Evolutionary conservation across 1,284 basidiomycete genomes (phyloP), one percentile per base, ranked within the genome.

Genomic region (Exobasidium rhododendri): DNA sequence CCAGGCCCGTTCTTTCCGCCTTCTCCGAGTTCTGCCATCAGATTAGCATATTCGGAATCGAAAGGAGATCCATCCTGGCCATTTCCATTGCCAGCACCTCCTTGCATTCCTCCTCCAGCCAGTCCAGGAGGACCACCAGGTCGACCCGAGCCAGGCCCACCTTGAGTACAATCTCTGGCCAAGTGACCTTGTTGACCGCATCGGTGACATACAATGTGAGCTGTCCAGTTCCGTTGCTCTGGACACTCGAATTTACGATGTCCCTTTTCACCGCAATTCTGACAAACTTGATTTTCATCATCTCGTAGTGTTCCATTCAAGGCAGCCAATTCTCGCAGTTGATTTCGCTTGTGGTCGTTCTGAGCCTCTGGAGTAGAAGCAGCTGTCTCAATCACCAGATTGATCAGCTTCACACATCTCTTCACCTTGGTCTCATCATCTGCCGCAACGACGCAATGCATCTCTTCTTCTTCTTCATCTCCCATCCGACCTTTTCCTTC

Each of bases 271-370:
- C 92, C 93, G 82, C 94, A 97, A 79, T 96, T 97, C 83, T 97
- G 94, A 83, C 96, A 97, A 68, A 97, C 87, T 82, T 99, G 96
- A 78, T 97, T 97, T 83, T 99, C 96, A 81, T 98, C 96, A 79
- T 99, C 96, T 73, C 96, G 92, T 62, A 99, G 87, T 28, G 96
- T 99, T 81, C 96, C 96, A 80, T 99, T 99, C 58, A 99, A 83
- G 20, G 94, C 92, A 14, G 96, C 96, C 31, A 99, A 86, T 81
- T 99, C 96, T 71, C 96, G 91, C 54, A 99, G 87, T 83, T 99
- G 96, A 80, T 94, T 97, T 57, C 96, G 89, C 82, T 99, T 99
- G 84, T 99, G 96, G 79, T 97, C 94, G 80, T 99, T 99, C 82
- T 98, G 92, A 43, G 93, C 94, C 83, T 99, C 96, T 1, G 96